Conservation (phyloP, 805 yeast species). For the Lachancea lanzarotensis region DNA sequence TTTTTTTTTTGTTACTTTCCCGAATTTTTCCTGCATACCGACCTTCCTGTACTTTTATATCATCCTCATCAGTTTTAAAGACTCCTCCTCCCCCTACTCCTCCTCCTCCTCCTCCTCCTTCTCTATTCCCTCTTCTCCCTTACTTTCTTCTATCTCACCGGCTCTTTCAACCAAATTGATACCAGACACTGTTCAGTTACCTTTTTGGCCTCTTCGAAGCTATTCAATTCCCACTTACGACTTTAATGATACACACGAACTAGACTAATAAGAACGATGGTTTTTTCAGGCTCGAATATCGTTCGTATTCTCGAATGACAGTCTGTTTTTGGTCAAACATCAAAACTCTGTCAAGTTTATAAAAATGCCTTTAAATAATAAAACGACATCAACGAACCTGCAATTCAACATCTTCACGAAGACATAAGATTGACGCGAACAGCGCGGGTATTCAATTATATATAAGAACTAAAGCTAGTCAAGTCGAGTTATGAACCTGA, state of each 20-base stretch:
- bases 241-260: slow-evolving; percentile 5
- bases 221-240: not conserved
- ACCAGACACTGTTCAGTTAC: not conserved
- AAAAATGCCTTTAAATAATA: not conserved
- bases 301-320: not conserved
- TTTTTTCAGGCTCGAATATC: not conserved
- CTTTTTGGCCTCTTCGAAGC: not conserved
- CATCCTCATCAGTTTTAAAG: slow-evolving; percentile 11
- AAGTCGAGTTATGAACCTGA: slow-evolving; percentile 1
- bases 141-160: not conserved
- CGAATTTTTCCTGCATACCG: slow-evolving; percentile 6
- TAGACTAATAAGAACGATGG: not conserved
- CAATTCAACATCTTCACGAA: too few relatives aligned
- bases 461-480: not conserved
- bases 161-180: not conserved
- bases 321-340: not conserved
- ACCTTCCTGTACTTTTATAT: slow-evolving; percentile 12
- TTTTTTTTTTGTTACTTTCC: slow-evolving; percentile 8
- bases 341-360: not conserved
- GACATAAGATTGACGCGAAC: too few relatives aligned
- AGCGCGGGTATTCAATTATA: too few relatives aligned
- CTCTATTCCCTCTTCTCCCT: slow-evolving; percentile 1
- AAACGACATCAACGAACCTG: not conserved
- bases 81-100: slow-evolving; percentile 8
- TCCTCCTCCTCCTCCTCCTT: slow-evolving; percentile 3